Base-by-base conservation (phyloP, 768 basidiomycete species). In the Multifurca ochricompacta region DNA sequence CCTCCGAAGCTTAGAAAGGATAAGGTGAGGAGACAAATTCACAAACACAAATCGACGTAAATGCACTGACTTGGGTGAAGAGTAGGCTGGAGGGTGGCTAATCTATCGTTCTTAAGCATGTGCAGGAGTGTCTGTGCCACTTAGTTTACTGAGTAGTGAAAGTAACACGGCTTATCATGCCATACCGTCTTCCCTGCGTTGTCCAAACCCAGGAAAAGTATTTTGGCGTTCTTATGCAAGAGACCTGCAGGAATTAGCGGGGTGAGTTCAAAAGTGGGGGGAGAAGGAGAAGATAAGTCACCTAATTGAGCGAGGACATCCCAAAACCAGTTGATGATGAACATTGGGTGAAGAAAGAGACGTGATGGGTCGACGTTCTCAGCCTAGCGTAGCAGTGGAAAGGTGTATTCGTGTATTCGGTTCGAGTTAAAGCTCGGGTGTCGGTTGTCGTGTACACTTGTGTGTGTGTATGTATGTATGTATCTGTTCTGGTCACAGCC, bases 31-130 rank as follows among this genome's bases (percentile, higher is more conserved):
- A n/a, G 56, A 42, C 61, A 51, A 51, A 23, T 18, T 41, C 14
- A 45, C 28, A 49, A 18, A n/a, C n/a, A n/a, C n/a, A n/a, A 51
- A 18, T 28, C 42, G 31, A 53, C 37, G 21, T 48, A 21, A 27
- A 64, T 30, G 28, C n/a, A 70, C 82, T 63, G 68, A 96, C 95
- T 98, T 7, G 96, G 96, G 70, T 98, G 95, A 55, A 97, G 85
- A 27, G 96, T 99, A 25, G 96, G 96, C 74, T 98, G 96, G 60
- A 99, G 76, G 18, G 92, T 96, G 27, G 96, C 96, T 58, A 98
- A 78, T 65, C 96, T 81, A 75, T 98, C 96, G 65, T 98, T 99
- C 81, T 99, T 99, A 64, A 99, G 78, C 95, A 98, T 98, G 74
- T 99, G 96, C 65, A 98, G 72, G 39, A 97, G 77, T 27, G 95